Base-by-base conservation (phyloP, 768 basidiomycete genomes). In the Leccinum obscurum region DNA sequence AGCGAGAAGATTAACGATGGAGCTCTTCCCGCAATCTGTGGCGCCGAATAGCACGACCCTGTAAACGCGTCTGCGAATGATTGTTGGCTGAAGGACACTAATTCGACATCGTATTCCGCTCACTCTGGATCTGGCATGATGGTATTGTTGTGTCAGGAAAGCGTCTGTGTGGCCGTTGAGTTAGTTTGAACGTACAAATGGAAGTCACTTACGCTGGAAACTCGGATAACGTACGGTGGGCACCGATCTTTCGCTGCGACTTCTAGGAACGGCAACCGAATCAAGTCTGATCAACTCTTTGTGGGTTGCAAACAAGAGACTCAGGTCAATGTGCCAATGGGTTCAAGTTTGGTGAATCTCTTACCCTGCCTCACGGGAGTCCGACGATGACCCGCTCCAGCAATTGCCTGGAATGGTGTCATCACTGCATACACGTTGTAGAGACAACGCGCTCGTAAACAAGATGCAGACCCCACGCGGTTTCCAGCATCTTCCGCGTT, bases 1-100 rank as follows among this genome's bases (percentile, higher is more conserved):
- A 3, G 68, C 66, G 55, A 73, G 62, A 53, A 73, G 62, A 35
- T 73, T 73, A 58, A 75, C 51, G 57, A 73, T 57, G 0, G 72
- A 75, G 53, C 72, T 73, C 57, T 73, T 73, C 37, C 72, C 73
- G 52, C 64, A 59, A 14, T 73, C 72, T 15, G 64, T 68, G 56
- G 63, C 64, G 35, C 72, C 72, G 32, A 75, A 66, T 7, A 73
- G 26, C 20, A 58, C 64, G 20, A 75, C 57, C n/a, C 67, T 66
- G 63, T 66, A 67, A 15, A 61, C 44, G 48, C 60, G 67, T 28
- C 69, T 70, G 56, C 30, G 24, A 35, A 51, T 39, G 37, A 51
- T 28, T 20, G 56, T 71, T 30, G 55, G 56, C 24, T 10, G 30
- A 55, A 39, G 17, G 28, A 46, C 4, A 35, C 11, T 22, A 35